Evolutionary conservation across 495 filamentous ascomycete genomes (phyloP), one percentile per base, ranked within the genome.

Genomic region (Aspergillus carlsbadensis): DNA sequence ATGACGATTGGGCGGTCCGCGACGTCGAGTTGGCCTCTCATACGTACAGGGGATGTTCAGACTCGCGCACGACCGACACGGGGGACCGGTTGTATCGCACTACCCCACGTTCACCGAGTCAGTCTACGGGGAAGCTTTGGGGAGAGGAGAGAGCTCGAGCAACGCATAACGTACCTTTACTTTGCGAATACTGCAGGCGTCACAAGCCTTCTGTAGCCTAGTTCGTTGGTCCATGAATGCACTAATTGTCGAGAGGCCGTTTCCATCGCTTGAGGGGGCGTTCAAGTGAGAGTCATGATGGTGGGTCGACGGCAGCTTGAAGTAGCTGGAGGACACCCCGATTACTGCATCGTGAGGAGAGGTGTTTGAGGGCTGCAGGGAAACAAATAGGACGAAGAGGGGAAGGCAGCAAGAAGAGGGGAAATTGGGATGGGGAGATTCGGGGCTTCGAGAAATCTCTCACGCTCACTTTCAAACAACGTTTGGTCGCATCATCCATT

Each of bases 21-120:
- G 84, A 15, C 91, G 82, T 57, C 88, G 84, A 70, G 86, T 91
- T 34, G 87, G 87, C 53, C 91, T 73, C 43, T 87, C 78, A 70
- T 89, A 92, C 42, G 90, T 95, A 70, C 91, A 96, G 35, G 89
- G 87, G 22, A 95, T 91, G 42, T 87, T 82, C 54, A 96, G 80
- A 43, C 85, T 84, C 50, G 80, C 78, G 69, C 91, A 96, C 31
- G 89, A 87, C 57, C 84, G 81, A 75, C 91, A 96, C 8, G 91
- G 90, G 11, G 87, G 87, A 7, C 87, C 85, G 36, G 77, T 76
- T 62, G 90, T 88, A 67, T 96, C 90, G 71, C 91, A 96, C 88
- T 94, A 62, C 34, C 59, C 40, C 22, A 46, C 41, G 39, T 24
- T 18, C 57, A 37, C 2, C 52, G 20, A 18, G 33, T 56, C 37